A percentile compares a stretch with the other conserved stretches of the same genome.
Evolutionary conservation across 2,329 filamentous ascomycete species (phyloP).

Genomic region (Ceratocystis cubensis): DNA sequence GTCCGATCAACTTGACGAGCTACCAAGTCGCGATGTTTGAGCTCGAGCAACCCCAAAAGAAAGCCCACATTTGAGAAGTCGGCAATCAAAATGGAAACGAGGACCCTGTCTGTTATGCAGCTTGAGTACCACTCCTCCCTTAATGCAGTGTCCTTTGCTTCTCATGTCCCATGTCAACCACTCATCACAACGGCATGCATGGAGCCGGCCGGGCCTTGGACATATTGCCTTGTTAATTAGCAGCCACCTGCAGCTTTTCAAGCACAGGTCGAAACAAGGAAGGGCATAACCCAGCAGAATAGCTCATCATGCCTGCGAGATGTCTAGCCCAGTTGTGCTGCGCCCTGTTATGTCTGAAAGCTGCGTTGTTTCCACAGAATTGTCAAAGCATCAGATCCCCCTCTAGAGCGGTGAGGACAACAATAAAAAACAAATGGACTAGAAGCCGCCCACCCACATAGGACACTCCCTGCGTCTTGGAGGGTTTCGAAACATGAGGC

Average conservation of each 20-base stretch:
- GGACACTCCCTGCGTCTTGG: neutral
- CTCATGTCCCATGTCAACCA: neutral
- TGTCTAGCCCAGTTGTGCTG: neutral
- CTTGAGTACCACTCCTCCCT: neutral
- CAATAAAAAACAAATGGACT: neutral
- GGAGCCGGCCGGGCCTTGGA: neutral
- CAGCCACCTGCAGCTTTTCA: constrained; percentile 11
- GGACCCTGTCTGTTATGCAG: neutral
- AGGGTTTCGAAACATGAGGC: neutral
- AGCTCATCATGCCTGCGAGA: neutral
- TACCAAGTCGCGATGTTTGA: neutral
- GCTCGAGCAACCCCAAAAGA: neutral
- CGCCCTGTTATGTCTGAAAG: neutral
- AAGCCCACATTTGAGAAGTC: neutral
- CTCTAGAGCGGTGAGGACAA: neutral
- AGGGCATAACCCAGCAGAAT: neutral
- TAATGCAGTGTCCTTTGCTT: neutral
- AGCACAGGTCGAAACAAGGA: neutral
- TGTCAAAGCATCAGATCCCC: neutral
- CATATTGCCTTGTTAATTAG: constrained; percentile 6
- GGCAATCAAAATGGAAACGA: neutral
- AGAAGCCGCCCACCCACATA: neutral
- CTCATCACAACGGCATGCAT: neutral
- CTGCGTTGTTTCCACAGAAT: neutral
- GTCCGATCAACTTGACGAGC: neutral